These are phyloP conservation scores for Candida maris DNA, from an alignment of 805 yeast species.

Conservation along the genomic window DNA sequence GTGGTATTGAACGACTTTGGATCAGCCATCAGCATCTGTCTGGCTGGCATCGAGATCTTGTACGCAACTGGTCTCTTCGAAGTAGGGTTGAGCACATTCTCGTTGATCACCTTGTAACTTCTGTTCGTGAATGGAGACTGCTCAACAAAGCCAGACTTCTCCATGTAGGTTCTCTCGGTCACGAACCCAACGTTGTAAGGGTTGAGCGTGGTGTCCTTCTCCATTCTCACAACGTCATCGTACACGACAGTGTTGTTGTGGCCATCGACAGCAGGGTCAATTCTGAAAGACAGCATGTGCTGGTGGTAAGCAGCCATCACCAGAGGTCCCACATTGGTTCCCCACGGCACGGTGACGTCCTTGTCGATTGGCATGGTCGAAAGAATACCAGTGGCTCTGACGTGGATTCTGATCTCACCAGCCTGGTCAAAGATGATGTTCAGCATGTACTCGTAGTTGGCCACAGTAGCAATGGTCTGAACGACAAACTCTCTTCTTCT, in stretches of 20 bases:
- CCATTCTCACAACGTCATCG: slow-evolving; percentile 66
- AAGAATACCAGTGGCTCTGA: slow-evolving; percentile 82
- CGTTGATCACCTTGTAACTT: slow-evolving; percentile 72
- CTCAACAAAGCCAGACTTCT: slow-evolving; percentile 67
- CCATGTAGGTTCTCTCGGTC: slow-evolving; percentile 59
- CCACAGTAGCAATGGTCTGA: slow-evolving; percentile 81
- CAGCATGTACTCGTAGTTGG: slow-evolving; percentile 76
- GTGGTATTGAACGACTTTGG: slow-evolving; percentile 58
- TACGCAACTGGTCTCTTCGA: slow-evolving; percentile 73
- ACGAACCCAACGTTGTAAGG: slow-evolving; percentile 70
- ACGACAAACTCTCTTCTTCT: slow-evolving; percentile 77
- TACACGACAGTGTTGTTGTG: slow-evolving; percentile 69
- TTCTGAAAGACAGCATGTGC: slow-evolving; percentile 73
- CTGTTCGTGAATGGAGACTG: slow-evolving; percentile 76
- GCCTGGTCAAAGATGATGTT: slow-evolving; percentile 73
- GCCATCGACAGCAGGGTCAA: slow-evolving; percentile 82
- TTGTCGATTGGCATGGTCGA: slow-evolving; percentile 82
- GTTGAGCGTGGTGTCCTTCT: slow-evolving; percentile 49
- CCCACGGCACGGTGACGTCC: slow-evolving; percentile 63
- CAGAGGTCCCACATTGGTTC: slow-evolving; percentile 74
- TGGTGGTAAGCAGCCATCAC: slow-evolving; percentile 84
- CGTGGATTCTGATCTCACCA: slow-evolving; percentile 73
- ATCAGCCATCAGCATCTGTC: slow-evolving; percentile 70
- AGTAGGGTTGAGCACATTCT: slow-evolving; percentile 63
- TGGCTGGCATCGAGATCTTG: slow-evolving; percentile 70